Evolutionary conservation across 352 stramenopile genomes (phyloP).

Genomic region (Phytophthora fragariae): DNA sequence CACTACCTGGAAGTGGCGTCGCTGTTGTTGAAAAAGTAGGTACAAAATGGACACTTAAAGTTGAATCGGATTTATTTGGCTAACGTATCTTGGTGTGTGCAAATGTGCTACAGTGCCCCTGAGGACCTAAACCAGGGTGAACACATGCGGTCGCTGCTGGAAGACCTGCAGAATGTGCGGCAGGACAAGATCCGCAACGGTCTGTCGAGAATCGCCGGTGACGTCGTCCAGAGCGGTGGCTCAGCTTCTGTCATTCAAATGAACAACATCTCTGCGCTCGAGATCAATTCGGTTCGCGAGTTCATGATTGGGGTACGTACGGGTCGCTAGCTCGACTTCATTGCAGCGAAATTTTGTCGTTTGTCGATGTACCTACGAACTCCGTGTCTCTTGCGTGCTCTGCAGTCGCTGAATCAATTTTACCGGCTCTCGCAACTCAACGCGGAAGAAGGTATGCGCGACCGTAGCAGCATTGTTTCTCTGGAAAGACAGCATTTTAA

Average conservation of each 20-base stretch:
- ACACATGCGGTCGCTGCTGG: conserved; percentile 79
- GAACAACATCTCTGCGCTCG: conserved; percentile 88
- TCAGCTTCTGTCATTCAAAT: conserved; percentile 86
- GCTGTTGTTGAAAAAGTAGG: conserved; percentile 86
- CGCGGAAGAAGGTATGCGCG: conserved; percentile 47
- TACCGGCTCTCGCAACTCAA: conserved; percentile 74
- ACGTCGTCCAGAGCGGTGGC: conserved; percentile 71
- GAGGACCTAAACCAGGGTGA: conserved; percentile 89
- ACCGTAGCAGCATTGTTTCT: background rate
- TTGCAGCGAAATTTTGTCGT: background rate
- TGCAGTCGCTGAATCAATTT: conserved; percentile 83
- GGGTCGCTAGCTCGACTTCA: background rate
- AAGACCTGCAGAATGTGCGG: conserved; percentile 91
- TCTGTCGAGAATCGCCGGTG: conserved; percentile 82
- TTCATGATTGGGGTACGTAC: conserved; percentile 83
- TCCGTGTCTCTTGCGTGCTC: background rate
- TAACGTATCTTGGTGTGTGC: conserved; percentile 4
- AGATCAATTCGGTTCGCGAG: conserved; percentile 90
- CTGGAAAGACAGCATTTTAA: background rate
- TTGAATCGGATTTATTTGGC: conserved; percentile 5
- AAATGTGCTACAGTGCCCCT: conserved; percentile 52
- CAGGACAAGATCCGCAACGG: conserved; percentile 91
- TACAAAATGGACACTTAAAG: background rate
- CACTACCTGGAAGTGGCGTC: conserved; percentile 90
- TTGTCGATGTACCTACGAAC: background rate